These are phyloP conservation scores for Yamadazyma blattariae DNA, from an alignment of 1,139 yeast species.

Conservation along the genomic window DNA sequence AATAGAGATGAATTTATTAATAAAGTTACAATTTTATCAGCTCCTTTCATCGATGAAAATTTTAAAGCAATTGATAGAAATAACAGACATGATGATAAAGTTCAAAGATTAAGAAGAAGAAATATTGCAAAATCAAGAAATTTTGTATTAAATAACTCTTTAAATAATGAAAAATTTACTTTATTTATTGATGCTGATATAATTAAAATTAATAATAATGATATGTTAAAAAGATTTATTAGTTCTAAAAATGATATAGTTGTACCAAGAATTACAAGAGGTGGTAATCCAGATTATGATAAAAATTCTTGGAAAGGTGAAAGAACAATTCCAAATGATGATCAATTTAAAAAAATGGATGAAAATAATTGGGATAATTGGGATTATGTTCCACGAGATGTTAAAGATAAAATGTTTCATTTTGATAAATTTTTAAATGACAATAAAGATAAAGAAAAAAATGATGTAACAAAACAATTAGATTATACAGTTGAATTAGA, in stretches of 20 bases:
- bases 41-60: slow-evolving; percentile 30
- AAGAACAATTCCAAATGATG: slow-evolving; percentile 32
- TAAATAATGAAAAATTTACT: slow-evolving; percentile 32
- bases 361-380: slow-evolving; percentile 29
- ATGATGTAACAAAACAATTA: slow-evolving; percentile 12
- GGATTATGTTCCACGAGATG: slow-evolving; percentile 40
- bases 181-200: slow-evolving; percentile 48
- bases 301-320: slow-evolving; percentile 48
- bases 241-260: slow-evolving; percentile 35
- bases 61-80: slow-evolving; percentile 18
- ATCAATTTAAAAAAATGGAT: slow-evolving; percentile 32
- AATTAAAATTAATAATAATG: slow-evolving; percentile 22
- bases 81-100: slow-evolving; percentile 27
- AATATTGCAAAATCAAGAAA: slow-evolving; percentile 35
- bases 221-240: slow-evolving; percentile 31
- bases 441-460: slow-evolving; percentile 14
- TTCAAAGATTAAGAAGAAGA: slow-evolving; percentile 32
- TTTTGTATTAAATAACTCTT: slow-evolving; percentile 27
- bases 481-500: slow-evolving; percentile 30
- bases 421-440: slow-evolving; percentile 21
- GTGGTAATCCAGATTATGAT: slow-evolving; percentile 33
- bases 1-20: slow-evolving; percentile 10
- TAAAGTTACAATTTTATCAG: slow-evolving; percentile 26
- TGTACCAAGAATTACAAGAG: slow-evolving; percentile 37
- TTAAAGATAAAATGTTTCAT: slow-evolving; percentile 27